Evolutionary conservation across 495 filamentous ascomycete genomes (phyloP).

Genomic region (Penicillium angulare): DNA sequence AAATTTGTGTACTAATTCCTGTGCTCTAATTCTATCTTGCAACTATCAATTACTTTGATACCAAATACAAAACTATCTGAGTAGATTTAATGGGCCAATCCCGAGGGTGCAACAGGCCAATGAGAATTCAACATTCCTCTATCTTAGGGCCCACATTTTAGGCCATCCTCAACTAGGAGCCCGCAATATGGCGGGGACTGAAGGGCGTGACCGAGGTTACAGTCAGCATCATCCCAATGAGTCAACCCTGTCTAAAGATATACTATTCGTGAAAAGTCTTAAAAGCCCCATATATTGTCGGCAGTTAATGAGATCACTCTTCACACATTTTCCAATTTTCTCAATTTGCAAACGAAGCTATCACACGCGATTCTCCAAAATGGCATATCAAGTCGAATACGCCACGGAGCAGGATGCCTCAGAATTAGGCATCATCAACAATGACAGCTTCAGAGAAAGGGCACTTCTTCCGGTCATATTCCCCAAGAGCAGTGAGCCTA

Average conservation of each 20-base stretch:
- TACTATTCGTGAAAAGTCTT: no score
- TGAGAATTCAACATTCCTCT: not conserved
- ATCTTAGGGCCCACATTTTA: no score
- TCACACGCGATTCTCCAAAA: not conserved
- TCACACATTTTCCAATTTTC: not conserved
- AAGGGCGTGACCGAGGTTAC: no score
- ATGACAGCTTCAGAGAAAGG: constrained; percentile 16
- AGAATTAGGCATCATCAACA: constrained; percentile 22
- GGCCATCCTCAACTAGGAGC: not conserved
- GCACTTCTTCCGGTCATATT: constrained; percentile 13
- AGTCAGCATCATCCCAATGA: no score
- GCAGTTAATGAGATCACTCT: not conserved
- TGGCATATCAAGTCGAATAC: constrained; percentile 18
- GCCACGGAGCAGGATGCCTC: constrained; percentile 21
- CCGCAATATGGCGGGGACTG: not conserved
- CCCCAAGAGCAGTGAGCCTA: constrained; percentile 8
- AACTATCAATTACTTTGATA: no score
- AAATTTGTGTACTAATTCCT: no score
- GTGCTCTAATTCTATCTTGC: no score
- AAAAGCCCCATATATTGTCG: no score
- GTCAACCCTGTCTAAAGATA: no score
- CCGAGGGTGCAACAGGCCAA: no score
- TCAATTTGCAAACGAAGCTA: not conserved
- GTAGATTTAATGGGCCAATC: no score
- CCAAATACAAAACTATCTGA: no score